A percentile compares a stretch with the other conserved stretches of the same genome.
phyloP scores from a whole-genome alignment of 352 stramenopile species.

The Phytopythium oedochilum region DNA sequence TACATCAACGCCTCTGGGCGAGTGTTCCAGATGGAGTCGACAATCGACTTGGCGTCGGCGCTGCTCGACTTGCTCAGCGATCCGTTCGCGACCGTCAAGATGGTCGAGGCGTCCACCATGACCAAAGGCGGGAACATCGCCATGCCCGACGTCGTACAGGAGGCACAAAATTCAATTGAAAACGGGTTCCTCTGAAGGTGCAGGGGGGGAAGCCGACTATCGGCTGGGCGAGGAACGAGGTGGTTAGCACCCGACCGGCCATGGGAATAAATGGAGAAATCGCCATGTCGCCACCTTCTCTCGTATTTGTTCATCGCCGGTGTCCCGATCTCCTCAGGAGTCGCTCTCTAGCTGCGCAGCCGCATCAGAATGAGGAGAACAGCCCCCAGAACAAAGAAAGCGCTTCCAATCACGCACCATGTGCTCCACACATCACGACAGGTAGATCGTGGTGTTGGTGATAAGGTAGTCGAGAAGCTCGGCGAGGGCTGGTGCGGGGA shows the following conservation, averaged over 20 bases:
- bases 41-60: slow-evolving; percentile 29
- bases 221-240: neutral
- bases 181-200: slow-evolving; percentile 26
- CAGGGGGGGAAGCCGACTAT: no score
- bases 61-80: slow-evolving; percentile 30
- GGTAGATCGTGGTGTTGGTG: slow-evolving; percentile 14
- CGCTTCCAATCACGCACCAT: no score
- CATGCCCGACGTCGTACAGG: slow-evolving; percentile 21
- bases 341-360: no score
- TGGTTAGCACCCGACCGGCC: neutral
- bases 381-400: no score
- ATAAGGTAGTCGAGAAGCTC: slow-evolving; percentile 26
- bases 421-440: slow-evolving; percentile 1
- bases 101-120: slow-evolving; percentile 28
- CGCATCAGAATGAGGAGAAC: no score
- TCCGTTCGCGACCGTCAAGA: slow-evolving; percentile 21
- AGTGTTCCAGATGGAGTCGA: slow-evolving; percentile 45
- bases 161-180: slow-evolving; percentile 28
- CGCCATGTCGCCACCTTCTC: no score
- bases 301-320: no score
- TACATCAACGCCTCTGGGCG: slow-evolving; percentile 25
- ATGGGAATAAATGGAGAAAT: no score
- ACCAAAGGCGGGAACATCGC: slow-evolving; percentile 29
- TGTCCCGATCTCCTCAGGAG: no score
- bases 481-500: slow-evolving; percentile 14